A percentile compares a stretch with the other conserved stretches of the same genome.
phyloP scores from a whole-genome alignment of 352 stramenopile genomes.

The Aphanomyces astaci region DNA sequence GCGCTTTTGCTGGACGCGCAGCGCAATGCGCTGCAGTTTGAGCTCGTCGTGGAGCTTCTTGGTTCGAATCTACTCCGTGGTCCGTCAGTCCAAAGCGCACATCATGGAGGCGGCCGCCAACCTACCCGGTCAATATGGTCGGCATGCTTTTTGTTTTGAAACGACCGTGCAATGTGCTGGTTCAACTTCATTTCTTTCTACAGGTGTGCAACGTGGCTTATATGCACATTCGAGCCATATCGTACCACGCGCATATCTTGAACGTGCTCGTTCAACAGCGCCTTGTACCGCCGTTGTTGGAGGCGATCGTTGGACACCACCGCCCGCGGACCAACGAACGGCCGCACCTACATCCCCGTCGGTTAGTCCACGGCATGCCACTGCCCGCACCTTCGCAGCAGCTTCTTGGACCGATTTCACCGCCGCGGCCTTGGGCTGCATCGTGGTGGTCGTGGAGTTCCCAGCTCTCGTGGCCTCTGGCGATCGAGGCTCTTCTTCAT shows the following conservation, averaged over 20 bases:
- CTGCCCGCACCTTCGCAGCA: no score
- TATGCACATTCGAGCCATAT: no score
- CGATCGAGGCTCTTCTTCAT: background rate
- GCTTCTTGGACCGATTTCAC: no score
- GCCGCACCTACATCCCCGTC: background rate
- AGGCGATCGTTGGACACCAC: conserved; percentile 32
- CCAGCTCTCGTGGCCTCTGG: background rate
- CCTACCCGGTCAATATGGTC: conserved; percentile 51
- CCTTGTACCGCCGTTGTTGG: conserved; percentile 42
- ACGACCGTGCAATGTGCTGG: conserved; percentile 51
- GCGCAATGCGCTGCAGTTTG: conserved; percentile 50
- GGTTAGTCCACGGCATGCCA: no score
- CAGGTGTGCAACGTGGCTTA: no score
- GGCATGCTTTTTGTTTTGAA: conserved; percentile 50
- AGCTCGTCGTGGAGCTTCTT: conserved; percentile 61
- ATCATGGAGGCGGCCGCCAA: background rate
- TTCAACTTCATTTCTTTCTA: conserved; percentile 52
- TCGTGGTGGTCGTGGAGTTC: background rate
- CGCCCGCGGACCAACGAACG: background rate
- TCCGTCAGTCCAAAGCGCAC: background rate
- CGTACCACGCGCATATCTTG: conserved; percentile 47
- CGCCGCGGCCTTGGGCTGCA: background rate
- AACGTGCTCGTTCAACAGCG: conserved; percentile 58
- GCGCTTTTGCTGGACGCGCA: conserved; percentile 50
- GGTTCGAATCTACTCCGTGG: conserved; percentile 38